These are phyloP conservation scores for Cicer cuneatum DNA, from an alignment of 306 rosid genomes.

Conservation along the genomic window DNA sequence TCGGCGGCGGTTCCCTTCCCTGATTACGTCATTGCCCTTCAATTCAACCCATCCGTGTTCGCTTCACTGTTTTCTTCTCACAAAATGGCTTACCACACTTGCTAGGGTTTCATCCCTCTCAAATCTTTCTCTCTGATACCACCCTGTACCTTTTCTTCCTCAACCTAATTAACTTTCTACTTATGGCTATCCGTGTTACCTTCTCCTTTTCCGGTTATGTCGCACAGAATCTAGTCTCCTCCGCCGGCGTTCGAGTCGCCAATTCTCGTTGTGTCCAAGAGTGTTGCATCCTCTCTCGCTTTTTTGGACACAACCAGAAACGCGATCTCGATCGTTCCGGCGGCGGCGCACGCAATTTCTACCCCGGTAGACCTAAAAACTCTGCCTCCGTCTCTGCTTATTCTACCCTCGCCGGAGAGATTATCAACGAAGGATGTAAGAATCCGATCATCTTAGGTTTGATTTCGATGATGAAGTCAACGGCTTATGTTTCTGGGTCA, in stretches of 20 bases:
- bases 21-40: background rate
- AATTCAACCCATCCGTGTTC: slow-evolving; percentile 50
- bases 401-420: slow-evolving; percentile 64
- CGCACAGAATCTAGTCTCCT: slow-evolving; percentile 77
- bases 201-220: slow-evolving; percentile 78
- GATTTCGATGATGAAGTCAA: slow-evolving; percentile 82
- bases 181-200: slow-evolving; percentile 86
- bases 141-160: slow-evolving; percentile 56
- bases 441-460: slow-evolving; percentile 72
- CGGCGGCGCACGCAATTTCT: slow-evolving; percentile 52
- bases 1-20: slow-evolving; percentile 35
- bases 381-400: slow-evolving; percentile 50
- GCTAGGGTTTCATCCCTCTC: slow-evolving; percentile 52
- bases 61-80: slow-evolving; percentile 40
- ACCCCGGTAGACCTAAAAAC: slow-evolving; percentile 41
- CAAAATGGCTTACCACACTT: slow-evolving; percentile 49
- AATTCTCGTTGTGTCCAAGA: slow-evolving; percentile 68
- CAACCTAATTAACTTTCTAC: slow-evolving; percentile 41
- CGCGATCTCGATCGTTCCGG: slow-evolving; percentile 57
- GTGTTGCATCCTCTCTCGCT: slow-evolving; percentile 67
- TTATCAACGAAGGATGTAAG: slow-evolving; percentile 54
- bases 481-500: slow-evolving; percentile 58
- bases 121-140: slow-evolving; percentile 36
- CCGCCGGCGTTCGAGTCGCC: slow-evolving; percentile 63
- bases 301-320: slow-evolving; percentile 61